These are phyloP conservation scores for Castanea mollissima DNA, from an alignment of 306 rosid species.

Conservation along the genomic window DNA sequence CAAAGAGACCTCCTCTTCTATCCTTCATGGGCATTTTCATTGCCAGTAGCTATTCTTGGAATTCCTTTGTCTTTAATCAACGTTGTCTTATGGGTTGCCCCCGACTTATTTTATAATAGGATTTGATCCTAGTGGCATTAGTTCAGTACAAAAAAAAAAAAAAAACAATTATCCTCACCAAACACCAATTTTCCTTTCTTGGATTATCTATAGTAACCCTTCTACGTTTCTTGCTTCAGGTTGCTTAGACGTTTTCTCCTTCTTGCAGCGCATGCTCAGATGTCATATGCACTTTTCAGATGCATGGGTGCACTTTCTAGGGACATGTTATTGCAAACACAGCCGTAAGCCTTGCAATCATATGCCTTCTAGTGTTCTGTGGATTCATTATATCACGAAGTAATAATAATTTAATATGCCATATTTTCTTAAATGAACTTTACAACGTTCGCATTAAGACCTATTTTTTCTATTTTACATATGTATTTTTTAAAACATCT, in stretches of 20 bases:
- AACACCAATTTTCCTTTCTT: too few species aligned
- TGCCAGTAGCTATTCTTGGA: constrained; percentile 11
- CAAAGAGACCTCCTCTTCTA: constrained; percentile 30
- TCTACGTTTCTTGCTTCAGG: constrained; percentile 6
- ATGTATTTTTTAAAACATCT: too few species aligned
- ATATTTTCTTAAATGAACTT: background rate
- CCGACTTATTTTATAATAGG: constrained; percentile 15
- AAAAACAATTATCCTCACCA: background rate
- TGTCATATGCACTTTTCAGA: constrained; percentile 19
- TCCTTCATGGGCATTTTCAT: constrained; percentile 24
- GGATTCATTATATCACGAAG: constrained; percentile 24
- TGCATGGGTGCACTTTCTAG: constrained; percentile 15
- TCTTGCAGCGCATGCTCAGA: background rate
- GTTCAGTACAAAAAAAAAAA: background rate
- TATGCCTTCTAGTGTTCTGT: constrained; percentile 4
- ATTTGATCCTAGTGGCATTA: constrained; percentile 6
- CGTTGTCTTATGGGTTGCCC: constrained; percentile 12
- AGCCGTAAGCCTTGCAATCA: background rate
- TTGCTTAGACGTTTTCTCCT: constrained; percentile 12
- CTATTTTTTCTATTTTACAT: too few species aligned
- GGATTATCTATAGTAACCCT: background rate
- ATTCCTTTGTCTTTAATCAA: constrained; percentile 13
- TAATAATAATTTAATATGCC: background rate
- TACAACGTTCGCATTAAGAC: background rate
- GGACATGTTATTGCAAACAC: constrained; percentile 26